Evolutionary conservation across 306 rosid species (phyloP), one percentile per base, ranked within the genome.

Genomic region (Erythrophleum fordii): DNA sequence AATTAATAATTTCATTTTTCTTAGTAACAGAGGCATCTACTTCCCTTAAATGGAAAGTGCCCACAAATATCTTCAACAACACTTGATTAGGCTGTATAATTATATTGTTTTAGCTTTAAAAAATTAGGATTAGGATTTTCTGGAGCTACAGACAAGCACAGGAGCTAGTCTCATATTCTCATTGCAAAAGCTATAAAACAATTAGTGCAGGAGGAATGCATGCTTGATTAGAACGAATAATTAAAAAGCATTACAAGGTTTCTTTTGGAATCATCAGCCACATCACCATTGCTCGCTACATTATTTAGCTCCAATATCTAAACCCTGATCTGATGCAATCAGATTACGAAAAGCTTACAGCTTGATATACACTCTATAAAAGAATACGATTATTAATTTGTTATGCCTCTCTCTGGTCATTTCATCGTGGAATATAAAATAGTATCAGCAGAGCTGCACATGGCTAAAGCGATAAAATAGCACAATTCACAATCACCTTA

Each of bases 31-130:
- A 26, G 35, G 42, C 10, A 59, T 26, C 59, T 12, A 59, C 90
- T 91, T 91, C 82, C 89, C 92, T 89, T 88, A 85, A 79, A 89
- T 76, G 93, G 94, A 73, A 88, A 88, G 83, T 60, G 44, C 31
- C 73, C 74, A 67, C 60, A 39, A 44, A 73, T 44, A 82, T 23
- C 58, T 26, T 60, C 73, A 65, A 75, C 0, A 74, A 4, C 69
- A 64, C 60, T 58, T 5, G 35, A 5, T 41, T 28, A 53, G 84
- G 35, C 78, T 56, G 56, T 28, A 37, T 53, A 39, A 23, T 68
- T 22, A 5, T 28, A 74, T 5, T 23, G 1, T n/a, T 2, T 72
- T 42, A 44, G 6, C 44, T 26, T 80, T 22, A 62, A 70, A 65
- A 70, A 65, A 60, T 77, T 53, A 60, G 56, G 83, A 55, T 86